A percentile compares a stretch with the other conserved stretches of the same genome.
Conservation (phyloP, 257 asterid genomes). For the Marsdenia floribunda region DNA sequence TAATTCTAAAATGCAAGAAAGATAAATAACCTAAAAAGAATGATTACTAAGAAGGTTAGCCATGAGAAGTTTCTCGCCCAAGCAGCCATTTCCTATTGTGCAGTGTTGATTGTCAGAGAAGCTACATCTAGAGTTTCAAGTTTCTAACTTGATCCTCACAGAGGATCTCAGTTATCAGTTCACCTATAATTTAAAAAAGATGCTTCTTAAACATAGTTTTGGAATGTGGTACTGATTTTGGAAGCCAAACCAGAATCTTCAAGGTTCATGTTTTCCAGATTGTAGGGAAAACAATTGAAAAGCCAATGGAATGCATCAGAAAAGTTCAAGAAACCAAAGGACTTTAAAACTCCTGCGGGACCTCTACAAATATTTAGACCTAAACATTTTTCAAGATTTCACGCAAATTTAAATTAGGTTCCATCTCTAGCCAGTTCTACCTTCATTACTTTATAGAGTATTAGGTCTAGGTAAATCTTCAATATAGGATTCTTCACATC, state of each 20-base stretch:
- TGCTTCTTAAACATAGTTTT: not conserved
- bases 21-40: not conserved
- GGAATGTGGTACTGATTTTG: not conserved
- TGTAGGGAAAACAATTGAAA: not conserved
- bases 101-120: not conserved
- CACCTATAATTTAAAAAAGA: not conserved
- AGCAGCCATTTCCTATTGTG: not conserved
- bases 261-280: not conserved
- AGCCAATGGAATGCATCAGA: not conserved
- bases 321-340: not conserved
- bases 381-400: not conserved
- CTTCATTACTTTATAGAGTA: not conserved
- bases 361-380: not conserved
- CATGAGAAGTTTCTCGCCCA: too few species aligned
- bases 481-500: not conserved
- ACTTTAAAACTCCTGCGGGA: not conserved
- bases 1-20: not conserved
- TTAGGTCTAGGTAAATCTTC: not conserved
- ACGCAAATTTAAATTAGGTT: not conserved
- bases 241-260: not conserved
- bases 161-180: not conserved
- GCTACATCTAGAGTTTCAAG: not conserved
- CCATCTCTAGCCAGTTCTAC: not conserved
- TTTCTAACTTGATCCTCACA: not conserved
- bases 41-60: not conserved